Evolutionary conservation across 2,329 filamentous ascomycete genomes (phyloP), one percentile per base, ranked within the genome.

Genomic region (Claviceps digitariae): DNA sequence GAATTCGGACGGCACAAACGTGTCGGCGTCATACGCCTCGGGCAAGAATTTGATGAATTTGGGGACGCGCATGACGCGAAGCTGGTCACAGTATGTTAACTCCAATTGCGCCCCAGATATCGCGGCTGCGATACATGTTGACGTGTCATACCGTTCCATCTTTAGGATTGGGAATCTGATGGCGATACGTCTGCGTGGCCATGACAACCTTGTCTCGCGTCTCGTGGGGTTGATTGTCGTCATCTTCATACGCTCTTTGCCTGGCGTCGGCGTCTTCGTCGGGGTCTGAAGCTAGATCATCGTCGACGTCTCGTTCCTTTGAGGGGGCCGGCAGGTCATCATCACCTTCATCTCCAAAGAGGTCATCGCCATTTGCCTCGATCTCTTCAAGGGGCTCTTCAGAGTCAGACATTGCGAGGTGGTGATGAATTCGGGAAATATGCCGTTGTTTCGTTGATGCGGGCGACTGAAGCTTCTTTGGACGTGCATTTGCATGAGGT

Each of bases 11-110:
- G 84, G 78, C 61, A 82, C 75, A 68, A 86, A 91, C 2, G 74
- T 81, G 47, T 81, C 78, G 43, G 80, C 71, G 51, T 82, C 74
- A 72, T 85, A 91, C 56, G 80, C 75, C 55, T 78, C 76, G 20
- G 86, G 83, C 44, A 86, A 75, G 57, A 90, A 75, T 51, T 79
- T 79, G 61, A 91, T 71, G 68, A 90, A 90, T 23, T 78, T 76
- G 31, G 87, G 87, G 2, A 91, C 75, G 59, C 82, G 83, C 61
- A 90, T 68, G 5, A 84, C 74, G 66, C 85, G 84, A 49, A 87
- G 73, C 84, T 87, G 50, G 7, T 46, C 34, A 25, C 20, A 41
- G 7, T 23, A 38, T 10, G 38, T 49, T 34, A 50, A 27, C 27
- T 29, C 20, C 20, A 51, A 23, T 38, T n/a, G n/a, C n/a, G 41